Base-by-base conservation (phyloP, 306 rosid species). In the Lathyrus tuberosus region DNA sequence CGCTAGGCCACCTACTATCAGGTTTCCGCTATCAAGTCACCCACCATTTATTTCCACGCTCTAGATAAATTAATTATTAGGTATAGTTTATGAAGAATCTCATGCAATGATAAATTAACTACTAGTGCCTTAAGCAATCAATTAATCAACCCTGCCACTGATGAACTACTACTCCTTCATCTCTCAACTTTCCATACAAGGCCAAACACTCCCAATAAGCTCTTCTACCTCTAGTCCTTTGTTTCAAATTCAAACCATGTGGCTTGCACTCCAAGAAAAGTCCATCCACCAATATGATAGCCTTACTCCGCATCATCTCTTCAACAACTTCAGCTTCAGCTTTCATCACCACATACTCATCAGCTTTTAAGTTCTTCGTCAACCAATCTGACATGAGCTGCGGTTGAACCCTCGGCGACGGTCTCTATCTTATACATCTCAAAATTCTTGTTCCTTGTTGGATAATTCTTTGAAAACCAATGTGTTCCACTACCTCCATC, bases 121-220 rank as follows among this genome's bases (percentile, higher is more conserved):
- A 44, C 40, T 48, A 48, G 9, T 51, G 1, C 22, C 8, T 18
- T 12, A 52, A 13, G 3, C 22, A 38, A 54, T n/a, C 4, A 20
- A 20, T 20, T 10, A 56, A 56, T 46, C 18, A 89, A 67, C 87
- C 96, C 92, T 95, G 87, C 98, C 98, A 92, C 8, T 92, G 98
- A 68, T 92, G 96, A 70, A 92, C 95, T 12, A 92, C 96, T 33
- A 92, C 92, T 28, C 98, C 95, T 84, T 86, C 88, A 60, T 92
- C 98, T 33, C 92, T 85, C 10, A 92, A 79, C 61, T 76, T 86
- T 8, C 98, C 95, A 48, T 92, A 89, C 79, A 92, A 65, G 0
- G 96, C 95, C 82, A 92, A 79, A 46, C 95, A 92, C 66, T 92
- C 87, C 96, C 96, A 92, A 44, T 92, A 92, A 11, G 98, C 92